These are phyloP conservation scores for Xerocomus potaroensis DNA, from an alignment of 768 basidiomycete genomes.

Conservation along the genomic window DNA sequence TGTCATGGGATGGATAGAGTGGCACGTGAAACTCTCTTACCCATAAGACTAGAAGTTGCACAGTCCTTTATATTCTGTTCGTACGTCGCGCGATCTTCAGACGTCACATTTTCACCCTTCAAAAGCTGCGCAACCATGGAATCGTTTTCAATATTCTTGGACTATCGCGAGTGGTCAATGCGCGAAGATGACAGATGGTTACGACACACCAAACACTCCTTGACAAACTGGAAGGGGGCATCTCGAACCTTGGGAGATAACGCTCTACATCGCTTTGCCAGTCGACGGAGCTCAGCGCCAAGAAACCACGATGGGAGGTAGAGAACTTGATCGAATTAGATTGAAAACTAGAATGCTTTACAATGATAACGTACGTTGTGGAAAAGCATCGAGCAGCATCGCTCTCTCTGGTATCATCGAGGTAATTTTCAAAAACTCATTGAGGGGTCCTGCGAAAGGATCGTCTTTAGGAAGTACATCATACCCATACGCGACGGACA, in stretches of 20 bases:
- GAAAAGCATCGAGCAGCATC: constrained; percentile 16
- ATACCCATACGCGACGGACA: constrained; percentile 20
- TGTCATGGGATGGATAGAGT: neutral
- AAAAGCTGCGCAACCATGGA: constrained; percentile 23
- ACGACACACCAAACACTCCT: constrained; percentile 15
- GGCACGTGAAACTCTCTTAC: constrained; percentile 3
- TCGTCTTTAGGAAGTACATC: constrained; percentile 16
- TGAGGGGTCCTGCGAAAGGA: constrained; percentile 13
- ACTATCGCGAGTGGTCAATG: constrained; percentile 7
- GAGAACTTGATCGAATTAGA: constrained; percentile 10
- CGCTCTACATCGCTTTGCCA: constrained; percentile 8
- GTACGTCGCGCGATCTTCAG: constrained; percentile 2
- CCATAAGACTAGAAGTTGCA: constrained; percentile 18
- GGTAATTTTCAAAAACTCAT: constrained; percentile 7
- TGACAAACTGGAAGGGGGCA: constrained; percentile 22
- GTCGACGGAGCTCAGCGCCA: constrained; percentile 8
- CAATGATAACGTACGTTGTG: constrained; percentile 14
- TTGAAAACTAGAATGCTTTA: neutral
- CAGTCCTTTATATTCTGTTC: constrained; percentile 19
- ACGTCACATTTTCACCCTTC: neutral
- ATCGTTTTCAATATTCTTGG: constrained; percentile 15
- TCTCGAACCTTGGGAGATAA: constrained; percentile 12
- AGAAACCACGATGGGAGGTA: constrained; percentile 20
- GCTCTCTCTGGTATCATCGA: constrained; percentile 21
- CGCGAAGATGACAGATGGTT: neutral